Evolutionary conservation across 352 stramenopile species (phyloP), one percentile per base, ranked within the genome.

Genomic region (Pythium aquatile): DNA sequence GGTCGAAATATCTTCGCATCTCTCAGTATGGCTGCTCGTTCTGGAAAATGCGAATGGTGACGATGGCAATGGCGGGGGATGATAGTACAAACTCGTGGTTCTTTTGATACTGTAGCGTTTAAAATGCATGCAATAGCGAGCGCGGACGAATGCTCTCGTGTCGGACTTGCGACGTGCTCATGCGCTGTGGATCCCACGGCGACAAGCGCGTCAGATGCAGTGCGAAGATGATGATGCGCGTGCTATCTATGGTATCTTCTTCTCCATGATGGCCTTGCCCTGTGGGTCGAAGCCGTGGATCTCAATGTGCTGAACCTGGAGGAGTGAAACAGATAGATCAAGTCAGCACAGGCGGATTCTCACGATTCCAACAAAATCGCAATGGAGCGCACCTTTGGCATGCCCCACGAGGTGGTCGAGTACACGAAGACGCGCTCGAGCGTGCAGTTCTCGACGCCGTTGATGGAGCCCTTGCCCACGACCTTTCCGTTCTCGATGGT

Each of bases 331-430:
- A 2, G 37, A 44, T 28, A 9, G n/a, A 53, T 55, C 16, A 44
- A 46, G 32, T 14, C 30, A 29, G 4, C 5, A 14, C 49, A 11
- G 32, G 33, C 28, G 29, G 6, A 37, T 17, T 6, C 10, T 47
- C 10, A 51, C 40, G 24, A 57, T 57, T 51, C 33, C 35, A 7
- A 10, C 20, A 24, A 17, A 29, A 28, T 26, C 26, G 37, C 29
- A 16, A 14, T 3, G 13, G n/a, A 35, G 17, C 56, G 1, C 60
- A 76, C 74, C 83, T 96, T 96, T 33, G 87, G 87, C 71, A 96
- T 81, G 30, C 87, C 87, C 85, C 83, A 93, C 55, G 84, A 93
- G 49, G 85, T 93, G 35, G 83, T 96, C 54, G 85, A 94, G 72
- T 82, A 72, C 28, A 96, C 87, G 60, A 91, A 96, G 20, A 96